A percentile compares a stretch with the other conserved stretches of the same genome.
These are phyloP conservation scores for Tulasnella sp. DNA, from an alignment of 768 basidiomycete species.

Conservation along the genomic window DNA sequence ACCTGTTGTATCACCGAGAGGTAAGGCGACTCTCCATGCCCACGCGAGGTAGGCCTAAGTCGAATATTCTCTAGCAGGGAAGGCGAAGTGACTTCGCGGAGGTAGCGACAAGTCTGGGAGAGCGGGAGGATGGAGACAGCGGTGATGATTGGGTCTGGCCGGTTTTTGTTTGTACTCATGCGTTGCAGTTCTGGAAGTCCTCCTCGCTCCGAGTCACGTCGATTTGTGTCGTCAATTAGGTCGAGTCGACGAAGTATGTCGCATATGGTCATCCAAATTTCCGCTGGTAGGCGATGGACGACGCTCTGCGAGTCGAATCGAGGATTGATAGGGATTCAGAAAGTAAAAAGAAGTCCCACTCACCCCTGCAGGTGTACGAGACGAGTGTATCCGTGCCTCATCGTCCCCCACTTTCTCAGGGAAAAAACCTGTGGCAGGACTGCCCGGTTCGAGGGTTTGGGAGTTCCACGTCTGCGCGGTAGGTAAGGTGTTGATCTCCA, in stretches of 20 bases:
- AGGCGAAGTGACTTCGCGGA: not conserved
- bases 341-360: too few relatives aligned
- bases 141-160: not conserved
- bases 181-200: too few relatives aligned
- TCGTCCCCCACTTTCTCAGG: not conserved
- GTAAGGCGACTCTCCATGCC: too few relatives aligned
- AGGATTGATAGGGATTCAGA: not conserved
- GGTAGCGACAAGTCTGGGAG: not conserved
- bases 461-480: not conserved
- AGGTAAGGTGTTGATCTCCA: not conserved
- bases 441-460: not conserved
- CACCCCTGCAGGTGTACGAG: not conserved
- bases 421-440: not conserved
- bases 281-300: not conserved
- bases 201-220: not conserved
- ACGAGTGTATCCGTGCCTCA: not conserved
- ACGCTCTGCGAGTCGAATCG: not conserved
- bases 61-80: not conserved
- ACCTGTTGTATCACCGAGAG: too few relatives aligned
- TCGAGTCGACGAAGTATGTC: not conserved
- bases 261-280: not conserved
- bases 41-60: not conserved
- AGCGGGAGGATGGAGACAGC: not conserved
- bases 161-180: not conserved
- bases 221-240: not conserved